Base-by-base conservation (phyloP, 2,329 filamentous ascomycete species). In the Thermoascus crustaceus region DNA sequence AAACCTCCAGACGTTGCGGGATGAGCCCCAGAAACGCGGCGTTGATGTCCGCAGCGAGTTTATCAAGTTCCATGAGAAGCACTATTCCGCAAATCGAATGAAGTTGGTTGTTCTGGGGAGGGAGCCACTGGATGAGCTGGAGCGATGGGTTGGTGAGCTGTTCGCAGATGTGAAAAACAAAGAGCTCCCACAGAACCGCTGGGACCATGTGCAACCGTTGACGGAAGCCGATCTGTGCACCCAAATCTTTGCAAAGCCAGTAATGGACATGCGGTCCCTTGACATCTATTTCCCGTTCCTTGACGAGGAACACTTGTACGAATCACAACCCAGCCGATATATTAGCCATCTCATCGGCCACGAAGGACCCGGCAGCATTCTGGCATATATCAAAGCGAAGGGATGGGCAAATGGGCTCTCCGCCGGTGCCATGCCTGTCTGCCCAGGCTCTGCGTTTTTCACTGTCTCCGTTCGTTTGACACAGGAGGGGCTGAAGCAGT, bases 1-100 rank as follows among this genome's bases (percentile, higher is more conserved):
- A 36, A 94, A 88, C 54, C 75, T 88, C 41, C 78, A 91, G 54
- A 85, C 87, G 0, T 69, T 95, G 41, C 88, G 91, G 62, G 85
- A 85, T 35, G 72, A 82, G 4, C 88, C 88, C 2, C 78, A 91
- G 54, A 75, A 78, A 29, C 69, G 78, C 32, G 86, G 86, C 3
- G 75, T 95, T 48, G 85, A 91, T 57, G 84, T 95, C 17, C 76
- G 88, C 32, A 80, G 86, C 47, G 87, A 88, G 59, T 95, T 95
- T 55, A 93, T 95, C 46, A 81, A 87, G 44, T 95, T 95, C 53
- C 85, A 95, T 57, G 76, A 79, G 43, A 82, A 80, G 52, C 81
- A 94, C 54, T 95, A 95, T 62, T 94, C 88, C 1, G 85, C 88
- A 39, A 95, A 95, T 54, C 75, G 80, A 24, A 94, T 94, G 85